phyloP scores from a whole-genome alignment of 129 eudicot species.

The Smallanthus sonchifolius region DNA sequence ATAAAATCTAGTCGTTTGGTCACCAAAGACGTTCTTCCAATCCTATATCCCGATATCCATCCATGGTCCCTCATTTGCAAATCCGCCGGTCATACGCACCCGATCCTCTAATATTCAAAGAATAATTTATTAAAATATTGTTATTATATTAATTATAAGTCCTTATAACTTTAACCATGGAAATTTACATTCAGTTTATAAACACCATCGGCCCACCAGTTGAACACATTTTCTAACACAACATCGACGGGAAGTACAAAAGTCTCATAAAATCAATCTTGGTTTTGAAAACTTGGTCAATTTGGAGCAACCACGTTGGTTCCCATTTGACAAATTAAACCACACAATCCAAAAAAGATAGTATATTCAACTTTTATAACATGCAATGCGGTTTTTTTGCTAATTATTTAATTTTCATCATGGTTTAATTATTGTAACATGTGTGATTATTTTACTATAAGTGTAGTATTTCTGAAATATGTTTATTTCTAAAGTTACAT shows the following conservation, averaged over 20 bases:
- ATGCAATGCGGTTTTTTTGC: constrained; percentile 5
- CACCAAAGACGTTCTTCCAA: too few relatives aligned
- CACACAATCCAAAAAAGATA: background rate
- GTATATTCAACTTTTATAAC: constrained; percentile 1
- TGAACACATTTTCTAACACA: background rate
- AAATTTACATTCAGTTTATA: too few relatives aligned
- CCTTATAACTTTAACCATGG: background rate
- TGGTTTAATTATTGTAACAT: background rate
- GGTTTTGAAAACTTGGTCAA: constrained; percentile 1
- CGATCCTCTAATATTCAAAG: too few relatives aligned
- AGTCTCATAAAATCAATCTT: background rate
- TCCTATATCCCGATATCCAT: too few relatives aligned
- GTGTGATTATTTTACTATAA: constrained; percentile 12
- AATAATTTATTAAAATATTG: too few relatives aligned
- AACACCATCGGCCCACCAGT: background rate
- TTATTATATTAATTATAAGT: too few relatives aligned
- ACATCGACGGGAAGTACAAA: background rate
- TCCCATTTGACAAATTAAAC: constrained; percentile 1
- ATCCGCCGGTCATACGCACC: too few relatives aligned
- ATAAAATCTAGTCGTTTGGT: too few relatives aligned
- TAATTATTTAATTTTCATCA: background rate
- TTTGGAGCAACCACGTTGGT: constrained; percentile 11
- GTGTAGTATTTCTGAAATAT: background rate
- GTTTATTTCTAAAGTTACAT: background rate
- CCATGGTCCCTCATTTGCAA: too few relatives aligned